Conservation (phyloP, 495 filamentous ascomycete genomes). For the Chaetomium fimeti region DNA sequence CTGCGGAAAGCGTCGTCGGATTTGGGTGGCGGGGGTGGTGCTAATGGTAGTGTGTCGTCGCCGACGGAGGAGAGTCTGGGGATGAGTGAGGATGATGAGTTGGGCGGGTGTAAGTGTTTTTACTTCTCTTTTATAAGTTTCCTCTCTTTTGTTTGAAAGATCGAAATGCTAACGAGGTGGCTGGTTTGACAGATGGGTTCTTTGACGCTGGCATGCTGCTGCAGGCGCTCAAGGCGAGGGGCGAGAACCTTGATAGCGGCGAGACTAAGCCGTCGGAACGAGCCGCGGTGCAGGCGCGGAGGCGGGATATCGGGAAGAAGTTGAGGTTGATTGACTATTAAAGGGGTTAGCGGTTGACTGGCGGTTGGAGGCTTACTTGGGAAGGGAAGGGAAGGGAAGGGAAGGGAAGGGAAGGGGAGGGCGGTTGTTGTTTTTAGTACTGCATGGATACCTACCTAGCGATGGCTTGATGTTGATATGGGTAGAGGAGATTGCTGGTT, state of each 20-base stretch:
- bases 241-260: slow-evolving; percentile 43
- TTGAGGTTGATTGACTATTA: slow-evolving; percentile 70
- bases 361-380: too few species aligned
- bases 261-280: slow-evolving; percentile 48
- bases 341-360: background rate
- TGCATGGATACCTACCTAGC: too few species aligned
- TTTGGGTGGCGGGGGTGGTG: too few species aligned
- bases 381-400: too few species aligned
- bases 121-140: background rate
- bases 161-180: background rate
- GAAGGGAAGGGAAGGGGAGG: too few species aligned
- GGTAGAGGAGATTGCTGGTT: too few species aligned
- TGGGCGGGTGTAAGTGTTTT: slow-evolving; percentile 80
- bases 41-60: slow-evolving; percentile 43
- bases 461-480: too few species aligned
- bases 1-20: slow-evolving; percentile 39
- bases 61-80: slow-evolving; percentile 59
- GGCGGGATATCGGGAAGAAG: slow-evolving; percentile 76
- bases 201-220: slow-evolving; percentile 94
- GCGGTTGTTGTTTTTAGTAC: too few species aligned
- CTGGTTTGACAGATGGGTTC: slow-evolving; percentile 81
- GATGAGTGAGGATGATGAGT: slow-evolving; percentile 80
- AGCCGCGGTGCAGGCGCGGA: slow-evolving; percentile 48
- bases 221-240: slow-evolving; percentile 71
- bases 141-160: background rate